Base-by-base conservation (phyloP, 2,329 filamentous ascomycete species). In the Aspergillus novoparasiticus region DNA sequence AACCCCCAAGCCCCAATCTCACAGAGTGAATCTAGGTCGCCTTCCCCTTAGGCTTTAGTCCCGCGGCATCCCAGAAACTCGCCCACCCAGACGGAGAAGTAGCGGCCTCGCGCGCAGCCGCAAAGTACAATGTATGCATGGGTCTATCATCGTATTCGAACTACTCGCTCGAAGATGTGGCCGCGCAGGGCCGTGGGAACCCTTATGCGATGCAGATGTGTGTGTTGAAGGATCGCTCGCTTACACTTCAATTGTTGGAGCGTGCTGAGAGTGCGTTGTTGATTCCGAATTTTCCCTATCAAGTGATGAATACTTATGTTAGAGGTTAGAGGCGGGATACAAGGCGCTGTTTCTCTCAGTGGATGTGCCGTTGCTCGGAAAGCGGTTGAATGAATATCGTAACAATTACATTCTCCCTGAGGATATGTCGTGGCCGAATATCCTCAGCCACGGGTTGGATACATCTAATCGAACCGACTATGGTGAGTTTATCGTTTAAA, bases 151-250 rank as follows among this genome's bases (percentile, higher is more conserved):
- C 76, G 1, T 86, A 80, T 60, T 76, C 83, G 6, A 85, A 78
- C 16, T 75, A 76, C 36, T 71, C 76, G 0, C 70, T 84, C 21
- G 81, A 84, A 63, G 80, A 85, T 10, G 83, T 87, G 0, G 72
- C 76, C 2, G 71, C 74, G 0, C 73, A 82, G 43, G 73, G 72
- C 2, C 73, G 75, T 0, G 78, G 75, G 9, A 83, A 80, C 58
- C 79, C 83, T 0, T 82, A 84, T 64, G 80, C 79, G n/a, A 83
- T 87, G 72, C 86, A 88, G 69, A 75, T 87, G 66, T 85, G 82
- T 68, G 77, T 86, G 12, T 72, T 86, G 58, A 81, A 82, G 66
- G 81, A 87, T 70, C 77, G 83, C 6, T 66, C 70, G 0, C 73
- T 80, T 3, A 82, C 78, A 1, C 57, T 78, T 23, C 76, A 80